A percentile compares a stretch with the other conserved stretches of the same genome.
Evolutionary conservation across 129 eudicot species (phyloP).

Genomic region (Lactuca sativa): DNA sequence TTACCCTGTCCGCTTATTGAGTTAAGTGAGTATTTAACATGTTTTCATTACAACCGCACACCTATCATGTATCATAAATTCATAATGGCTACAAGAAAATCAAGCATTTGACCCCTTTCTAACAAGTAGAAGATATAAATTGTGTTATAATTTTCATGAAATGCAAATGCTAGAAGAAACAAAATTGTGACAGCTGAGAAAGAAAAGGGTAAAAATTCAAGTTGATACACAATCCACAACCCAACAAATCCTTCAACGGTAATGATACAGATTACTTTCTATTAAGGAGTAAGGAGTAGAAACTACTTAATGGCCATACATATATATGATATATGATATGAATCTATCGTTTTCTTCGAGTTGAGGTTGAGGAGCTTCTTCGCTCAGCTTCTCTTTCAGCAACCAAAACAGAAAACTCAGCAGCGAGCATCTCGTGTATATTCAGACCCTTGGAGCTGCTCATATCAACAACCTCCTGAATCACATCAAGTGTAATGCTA

Average conservation of each 20-base stretch:
- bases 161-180: background rate
- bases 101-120: too few relatives aligned
- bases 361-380: conserved; percentile 37
- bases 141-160: too few relatives aligned
- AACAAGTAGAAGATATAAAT: too few relatives aligned
- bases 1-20: too few relatives aligned
- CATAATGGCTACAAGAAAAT: too few relatives aligned
- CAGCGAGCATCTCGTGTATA: conserved; percentile 91
- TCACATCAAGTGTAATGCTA: conserved; percentile 60
- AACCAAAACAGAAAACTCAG: conserved; percentile 81
- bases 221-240: background rate
- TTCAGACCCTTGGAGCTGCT: conserved; percentile 50
- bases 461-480: conserved; percentile 51
- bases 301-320: conserved; percentile 14
- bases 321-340: background rate
- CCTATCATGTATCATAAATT: too few relatives aligned
- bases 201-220: conserved; percentile 1
- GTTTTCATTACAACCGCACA: too few relatives aligned
- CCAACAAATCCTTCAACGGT: conserved; percentile 1
- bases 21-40: too few relatives aligned
- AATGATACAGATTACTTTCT: conserved; percentile 23
- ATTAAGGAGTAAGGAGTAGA: conserved; percentile 15
- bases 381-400: conserved; percentile 87
- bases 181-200: background rate
- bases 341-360: conserved; percentile 39